Base-by-base conservation (phyloP, 1,139 yeast species). In the Taphrina betulina region DNA sequence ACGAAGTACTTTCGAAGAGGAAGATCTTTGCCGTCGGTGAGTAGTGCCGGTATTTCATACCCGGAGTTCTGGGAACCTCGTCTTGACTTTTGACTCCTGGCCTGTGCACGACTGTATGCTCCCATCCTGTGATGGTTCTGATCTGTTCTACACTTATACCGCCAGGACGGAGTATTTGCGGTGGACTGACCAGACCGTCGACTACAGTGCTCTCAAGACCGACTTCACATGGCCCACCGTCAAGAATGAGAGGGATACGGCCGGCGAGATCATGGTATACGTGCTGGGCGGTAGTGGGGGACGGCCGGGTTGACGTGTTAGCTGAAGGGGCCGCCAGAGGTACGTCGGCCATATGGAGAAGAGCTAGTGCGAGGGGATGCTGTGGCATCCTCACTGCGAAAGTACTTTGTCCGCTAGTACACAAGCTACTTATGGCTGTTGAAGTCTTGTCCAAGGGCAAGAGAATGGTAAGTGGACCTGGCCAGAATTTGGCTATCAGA, bases 271-370 rank as follows among this genome's bases (percentile, higher is more conserved):
- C 98, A 63, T 81, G 80, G 62, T 72, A 78, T 0, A 92, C 98
- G 69, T 92, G 98, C 17, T 76, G 71, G 1, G 98, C 98, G 41
- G 77, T 67, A 0, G 98, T 92, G 0, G 97, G 96, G 38, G 95
- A 85, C 1, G 98, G 98, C 57, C 88, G 75, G 0, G 98, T 92
- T 1, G 96, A 88, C 2, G 96, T 94, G 69, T 92, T 92, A 5
- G 98, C 98, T 1, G 95, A 86, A 0, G 98, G 98, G 0, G 98
- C 98, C 0, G 98, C 98, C 41, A 92, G 71, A 0, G 98, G 97
- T 1, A 85, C 78, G 63, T 88, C 95, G 53, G 95, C 80, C n/a
- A 85, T 65, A 1, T 89, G 86, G 53, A 92, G 89, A 45, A 92
- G 73, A 0, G 97, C 96, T 59, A 98, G 74, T 0, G 98, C 97